Base-by-base conservation (phyloP, 306 rosid genomes). In the Fagus crenata region DNA sequence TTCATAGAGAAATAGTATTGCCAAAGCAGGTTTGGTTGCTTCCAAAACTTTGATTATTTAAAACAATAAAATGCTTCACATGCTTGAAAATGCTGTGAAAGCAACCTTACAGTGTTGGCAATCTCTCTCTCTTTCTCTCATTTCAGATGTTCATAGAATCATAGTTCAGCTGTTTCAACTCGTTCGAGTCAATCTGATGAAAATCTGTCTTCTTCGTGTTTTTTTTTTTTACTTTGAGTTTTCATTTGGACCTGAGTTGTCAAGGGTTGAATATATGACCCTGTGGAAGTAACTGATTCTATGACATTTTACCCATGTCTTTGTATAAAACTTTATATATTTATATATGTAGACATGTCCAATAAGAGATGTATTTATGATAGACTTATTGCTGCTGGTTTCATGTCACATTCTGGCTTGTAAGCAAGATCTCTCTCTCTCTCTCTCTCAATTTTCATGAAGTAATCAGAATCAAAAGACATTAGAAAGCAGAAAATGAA, bases 311-410 rank as follows among this genome's bases (percentile, higher is more conserved):
- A 5, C 35, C 53, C 54, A 1, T 70, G 67, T 74, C 73, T 74
- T 77, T 83, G 83, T 72, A 74, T 64, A 74, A 70, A 83, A 61
- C 28, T 69, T 31, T 56, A 17, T 56, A 6, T 5, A 15, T 54
- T 14, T 37, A 37, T 75, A 75, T 69, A 15, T 78, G 42, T 72
- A 72, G 32, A 37, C 59, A 71, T 58, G 51, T 67, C 76, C 81
- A 82, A 76, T 85, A 77, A 81, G 65, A 87, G 84, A 67, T 74
- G 81, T 76, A 79, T 84, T 89, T 86, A 82, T 73, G 80, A 74
- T 61, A 59, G 81, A 55, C 83, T 89, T 89, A 84, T 83, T 84
- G 89, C 78, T 72, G 86, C 89, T 86, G 73, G 87, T 83, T 89
- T 82, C 68, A 63, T 74, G 88, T 87, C 92, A 58, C 86, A 73